Percentiles rank a stretch among this genome's conserved stretches.
Conservation (phyloP, 2,329 filamentous ascomycete genomes). For the Neobulgaria alba region DNA sequence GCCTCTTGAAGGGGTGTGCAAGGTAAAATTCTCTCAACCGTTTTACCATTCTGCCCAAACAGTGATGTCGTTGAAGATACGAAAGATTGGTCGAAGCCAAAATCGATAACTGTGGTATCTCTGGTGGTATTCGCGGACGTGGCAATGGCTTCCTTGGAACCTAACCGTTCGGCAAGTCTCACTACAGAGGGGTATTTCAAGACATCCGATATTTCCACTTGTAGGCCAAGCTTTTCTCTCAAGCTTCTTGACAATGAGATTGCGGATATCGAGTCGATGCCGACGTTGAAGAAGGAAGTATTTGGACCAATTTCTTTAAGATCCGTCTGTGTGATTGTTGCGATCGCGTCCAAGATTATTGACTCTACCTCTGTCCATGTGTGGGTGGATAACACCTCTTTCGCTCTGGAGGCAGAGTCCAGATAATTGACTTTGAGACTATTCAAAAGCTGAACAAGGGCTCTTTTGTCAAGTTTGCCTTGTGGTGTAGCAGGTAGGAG, state of each 20-base stretch:
- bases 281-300: conserved; percentile 69
- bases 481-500: conserved; percentile 62
- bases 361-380: conserved; percentile 47
- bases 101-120: conserved; percentile 11
- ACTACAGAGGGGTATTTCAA: conserved; percentile 60
- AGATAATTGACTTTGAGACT: conserved; percentile 39
- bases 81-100: conserved; percentile 20
- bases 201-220: conserved; percentile 58
- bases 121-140: too few species aligned
- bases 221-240: conserved; percentile 34
- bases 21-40: conserved; percentile 54
- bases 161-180: conserved; percentile 41
- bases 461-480: conserved; percentile 61
- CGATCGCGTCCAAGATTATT: conserved; percentile 46
- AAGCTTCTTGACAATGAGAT: conserved; percentile 59
- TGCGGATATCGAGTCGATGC: conserved; percentile 75
- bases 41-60: conserved; percentile 18
- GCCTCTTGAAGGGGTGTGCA: conserved; percentile 84
- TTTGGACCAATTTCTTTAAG: conserved; percentile 45
- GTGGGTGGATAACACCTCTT: conserved; percentile 14
- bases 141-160: neutral
- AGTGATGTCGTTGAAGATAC: conserved; percentile 8
- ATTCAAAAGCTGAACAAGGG: conserved; percentile 41
- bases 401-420: conserved; percentile 24
- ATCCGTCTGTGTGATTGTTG: conserved; percentile 39